Conservation (phyloP, 805 yeast genomes). For the Candida sakaeoensis region DNA sequence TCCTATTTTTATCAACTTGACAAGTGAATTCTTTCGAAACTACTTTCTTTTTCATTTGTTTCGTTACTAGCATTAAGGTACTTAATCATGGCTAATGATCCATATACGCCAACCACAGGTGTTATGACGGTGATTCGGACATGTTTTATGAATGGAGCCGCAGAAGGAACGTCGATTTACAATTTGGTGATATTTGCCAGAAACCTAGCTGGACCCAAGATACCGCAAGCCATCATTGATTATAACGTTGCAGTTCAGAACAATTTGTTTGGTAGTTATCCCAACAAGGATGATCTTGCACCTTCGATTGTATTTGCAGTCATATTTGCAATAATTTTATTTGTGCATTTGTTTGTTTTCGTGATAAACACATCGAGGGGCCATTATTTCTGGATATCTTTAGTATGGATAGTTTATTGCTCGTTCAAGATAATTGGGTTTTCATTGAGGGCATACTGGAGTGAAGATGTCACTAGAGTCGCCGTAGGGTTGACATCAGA, state of each 20-base stretch:
- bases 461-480: slow-evolving; percentile 43
- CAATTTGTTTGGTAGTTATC: slow-evolving; percentile 63
- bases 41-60: neutral
- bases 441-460: slow-evolving; percentile 56
- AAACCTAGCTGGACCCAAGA: slow-evolving; percentile 25
- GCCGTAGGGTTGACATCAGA: slow-evolving; percentile 53
- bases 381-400: slow-evolving; percentile 54
- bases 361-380: slow-evolving; percentile 47
- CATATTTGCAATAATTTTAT: slow-evolving; percentile 42
- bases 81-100: slow-evolving; percentile 2
- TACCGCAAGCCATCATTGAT: slow-evolving; percentile 39
- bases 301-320: slow-evolving; percentile 57
- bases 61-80: neutral
- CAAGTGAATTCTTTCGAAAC: neutral
- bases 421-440: slow-evolving; percentile 55
- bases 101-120: slow-evolving; percentile 9
- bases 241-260: slow-evolving; percentile 40
- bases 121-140: slow-evolving; percentile 4
- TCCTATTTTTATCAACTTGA: neutral
- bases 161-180: slow-evolving; percentile 24
- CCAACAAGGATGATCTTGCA: slow-evolving; percentile 47
- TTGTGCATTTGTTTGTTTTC: slow-evolving; percentile 48
- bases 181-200: slow-evolving; percentile 21
- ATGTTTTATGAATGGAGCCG: slow-evolving; percentile 6
- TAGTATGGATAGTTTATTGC: slow-evolving; percentile 51